Evolutionary conservation across 345 rosid genomes (phyloP).

Genomic region (Adansonia digitata): DNA sequence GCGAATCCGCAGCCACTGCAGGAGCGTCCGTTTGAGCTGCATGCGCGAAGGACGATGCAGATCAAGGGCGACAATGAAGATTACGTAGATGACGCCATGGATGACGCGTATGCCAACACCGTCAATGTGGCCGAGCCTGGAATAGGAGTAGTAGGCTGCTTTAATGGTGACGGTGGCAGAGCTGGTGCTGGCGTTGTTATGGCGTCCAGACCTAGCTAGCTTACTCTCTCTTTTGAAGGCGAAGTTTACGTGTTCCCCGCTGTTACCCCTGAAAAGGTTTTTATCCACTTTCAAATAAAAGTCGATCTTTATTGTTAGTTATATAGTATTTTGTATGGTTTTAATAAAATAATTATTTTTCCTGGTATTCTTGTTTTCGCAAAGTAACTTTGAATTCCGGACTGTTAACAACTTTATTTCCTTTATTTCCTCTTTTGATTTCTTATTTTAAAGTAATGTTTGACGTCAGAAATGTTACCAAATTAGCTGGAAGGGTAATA

Average conservation of each 20-base stretch:
- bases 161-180: not conserved
- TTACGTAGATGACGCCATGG: constrained; percentile 40
- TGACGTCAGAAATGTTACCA: not conserved
- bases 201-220: constrained; percentile 60
- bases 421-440: not conserved
- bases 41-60: constrained; percentile 26
- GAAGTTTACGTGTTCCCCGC: constrained; percentile 72
- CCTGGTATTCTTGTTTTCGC: not conserved
- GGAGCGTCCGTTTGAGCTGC: constrained; percentile 38
- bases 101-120: constrained; percentile 36
- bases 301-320: not conserved
- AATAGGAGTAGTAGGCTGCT: not conserved
- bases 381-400: not conserved
- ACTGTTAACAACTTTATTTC: not conserved
- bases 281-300: not conserved
- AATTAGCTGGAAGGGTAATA: not conserved
- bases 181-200: constrained; percentile 23
- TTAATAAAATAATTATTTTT: not conserved
- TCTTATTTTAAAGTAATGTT: not conserved
- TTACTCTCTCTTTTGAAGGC: constrained; percentile 71
- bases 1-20: constrained; percentile 54
- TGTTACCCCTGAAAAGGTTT: constrained; percentile 59
- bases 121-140: constrained; percentile 40
- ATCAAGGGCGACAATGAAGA: constrained; percentile 42
- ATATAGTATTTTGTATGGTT: not conserved